phyloP scores from a whole-genome alignment of 2,329 filamentous ascomycete species.

The Reticulascus tulasneorum region DNA sequence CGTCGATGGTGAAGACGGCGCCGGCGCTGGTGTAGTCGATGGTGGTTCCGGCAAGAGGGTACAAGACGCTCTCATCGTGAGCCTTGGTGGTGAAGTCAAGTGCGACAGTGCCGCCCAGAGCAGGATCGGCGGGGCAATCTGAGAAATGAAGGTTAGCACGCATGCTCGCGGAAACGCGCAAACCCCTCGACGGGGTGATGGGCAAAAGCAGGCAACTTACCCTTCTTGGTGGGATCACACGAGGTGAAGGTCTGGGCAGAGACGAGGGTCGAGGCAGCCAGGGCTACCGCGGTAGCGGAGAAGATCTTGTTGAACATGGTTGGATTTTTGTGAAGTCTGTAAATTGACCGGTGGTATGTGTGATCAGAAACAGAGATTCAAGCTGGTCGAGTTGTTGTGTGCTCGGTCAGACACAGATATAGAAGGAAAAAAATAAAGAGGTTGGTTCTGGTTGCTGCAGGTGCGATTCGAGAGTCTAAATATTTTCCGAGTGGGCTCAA shows the following conservation, averaged over 20 bases:
- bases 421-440: constrained; percentile 6
- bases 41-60: constrained; percentile 40
- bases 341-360: background rate
- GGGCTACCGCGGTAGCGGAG: constrained; percentile 40
- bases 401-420: constrained; percentile 2
- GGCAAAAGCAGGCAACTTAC: constrained; percentile 24
- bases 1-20: constrained; percentile 63
- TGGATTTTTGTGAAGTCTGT: background rate
- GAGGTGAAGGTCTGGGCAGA: constrained; percentile 53
- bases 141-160: constrained; percentile 17
- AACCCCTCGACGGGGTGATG: background rate
- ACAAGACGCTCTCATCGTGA: constrained; percentile 59
- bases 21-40: constrained; percentile 43
- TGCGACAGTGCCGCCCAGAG: constrained; percentile 58
- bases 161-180: background rate
- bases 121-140: constrained; percentile 71
- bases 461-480: constrained; percentile 4
- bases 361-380: background rate
- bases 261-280: constrained; percentile 45
- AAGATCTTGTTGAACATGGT: constrained; percentile 33
- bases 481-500: constrained; percentile 4
- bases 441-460: constrained; percentile 4
- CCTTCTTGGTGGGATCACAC: constrained; percentile 52
- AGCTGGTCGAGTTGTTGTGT: background rate
- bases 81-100: constrained; percentile 76